Percentiles rank a stretch among this genome's conserved stretches.
Evolutionary conservation across 139 green algal genomes (phyloP).

Genomic region (Chlorella sorokiniana): DNA sequence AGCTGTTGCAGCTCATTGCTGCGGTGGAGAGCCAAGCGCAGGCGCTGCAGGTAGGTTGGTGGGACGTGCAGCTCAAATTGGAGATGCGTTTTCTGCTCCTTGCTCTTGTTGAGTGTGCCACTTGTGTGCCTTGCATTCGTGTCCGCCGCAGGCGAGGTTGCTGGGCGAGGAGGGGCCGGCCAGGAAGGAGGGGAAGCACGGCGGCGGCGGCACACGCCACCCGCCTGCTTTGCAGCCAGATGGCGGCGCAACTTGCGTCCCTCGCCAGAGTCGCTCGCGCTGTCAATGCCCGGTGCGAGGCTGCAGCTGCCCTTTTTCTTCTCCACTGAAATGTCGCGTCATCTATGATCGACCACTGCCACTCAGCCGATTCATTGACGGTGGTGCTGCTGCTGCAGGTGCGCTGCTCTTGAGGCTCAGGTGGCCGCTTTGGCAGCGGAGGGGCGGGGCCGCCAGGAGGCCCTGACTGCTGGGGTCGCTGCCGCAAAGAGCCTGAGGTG

Average conservation of each 20-base stretch:
- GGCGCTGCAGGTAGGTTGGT: not conserved
- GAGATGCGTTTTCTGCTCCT: no score
- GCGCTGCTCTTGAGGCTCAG: slow-evolving; percentile 8
- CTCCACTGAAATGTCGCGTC: not conserved
- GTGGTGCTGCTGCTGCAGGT: not conserved
- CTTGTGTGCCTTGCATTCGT: not conserved
- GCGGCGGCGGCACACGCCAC: not conserved
- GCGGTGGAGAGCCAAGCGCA: not conserved
- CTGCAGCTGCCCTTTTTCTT: not conserved
- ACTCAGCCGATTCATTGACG: not conserved
- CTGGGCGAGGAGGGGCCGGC: not conserved
- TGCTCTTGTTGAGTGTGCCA: not conserved
- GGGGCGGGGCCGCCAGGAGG: slow-evolving; percentile 1
- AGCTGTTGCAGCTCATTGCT: not conserved
- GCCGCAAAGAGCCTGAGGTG: not conserved
- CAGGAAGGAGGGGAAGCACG: slow-evolving; percentile 15
- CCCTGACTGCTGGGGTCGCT: not conserved
- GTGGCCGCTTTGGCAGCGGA: slow-evolving; percentile 5
- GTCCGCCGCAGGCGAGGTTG: slow-evolving; percentile 9
- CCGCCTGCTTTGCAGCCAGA: slow-evolving; percentile 4
- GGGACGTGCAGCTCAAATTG: no score
- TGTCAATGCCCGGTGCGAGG: not conserved
- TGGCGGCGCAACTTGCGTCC: slow-evolving; percentile 6
- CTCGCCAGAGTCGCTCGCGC: not conserved
- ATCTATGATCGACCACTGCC: not conserved